These are phyloP conservation scores for Phlegmacium glaucopus DNA, from an alignment of 768 basidiomycete genomes.

Conservation along the genomic window DNA sequence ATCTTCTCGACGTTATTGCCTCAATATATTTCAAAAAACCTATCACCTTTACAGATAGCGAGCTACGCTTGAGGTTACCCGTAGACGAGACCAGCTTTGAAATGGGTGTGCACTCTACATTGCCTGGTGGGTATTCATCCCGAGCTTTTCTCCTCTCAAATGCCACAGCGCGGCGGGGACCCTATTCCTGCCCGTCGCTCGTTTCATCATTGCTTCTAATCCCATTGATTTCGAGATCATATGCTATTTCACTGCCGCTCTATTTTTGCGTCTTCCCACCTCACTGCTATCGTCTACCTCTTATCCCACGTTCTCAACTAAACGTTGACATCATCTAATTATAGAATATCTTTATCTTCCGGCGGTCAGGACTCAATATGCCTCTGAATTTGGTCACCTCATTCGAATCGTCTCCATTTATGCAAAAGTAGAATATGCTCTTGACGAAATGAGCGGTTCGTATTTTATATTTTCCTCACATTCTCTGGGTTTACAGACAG, in stretches of 20 bases:
- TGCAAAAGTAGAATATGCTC: conserved; percentile 51
- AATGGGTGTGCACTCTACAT: conserved; percentile 55
- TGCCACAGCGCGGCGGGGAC: conserved; percentile 10
- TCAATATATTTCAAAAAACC: conserved; percentile 45
- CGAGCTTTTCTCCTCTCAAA: conserved; percentile 14
- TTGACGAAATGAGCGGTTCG: conserved; percentile 51
- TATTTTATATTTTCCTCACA: conserved; percentile 8
- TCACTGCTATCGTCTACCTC: conserved; percentile 16
- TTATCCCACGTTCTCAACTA: conserved; percentile 13
- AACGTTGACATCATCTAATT: conserved; percentile 15
- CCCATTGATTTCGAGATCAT: conserved; percentile 17
- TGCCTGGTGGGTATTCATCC: conserved; percentile 40
- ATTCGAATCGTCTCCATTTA: conserved; percentile 68
- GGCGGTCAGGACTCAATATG: conserved; percentile 54
- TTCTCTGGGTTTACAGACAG: conserved; percentile 14
- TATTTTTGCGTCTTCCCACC: conserved; percentile 20
- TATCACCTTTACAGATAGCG: conserved; percentile 37
- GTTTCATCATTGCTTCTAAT: conserved; percentile 15
- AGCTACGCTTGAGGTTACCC: conserved; percentile 65
- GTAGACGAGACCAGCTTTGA: conserved; percentile 82
- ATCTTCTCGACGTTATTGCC: conserved; percentile 52
- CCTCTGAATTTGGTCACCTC: conserved; percentile 75
- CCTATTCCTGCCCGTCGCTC: conserved; percentile 15
- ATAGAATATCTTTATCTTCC: conserved; percentile 69
- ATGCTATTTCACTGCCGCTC: conserved; percentile 18